Percentiles rank a stretch among this genome's conserved stretches.
These are phyloP conservation scores for Phytophthora agathidicida DNA, from an alignment of 352 stramenopile genomes.

Conservation along the genomic window DNA sequence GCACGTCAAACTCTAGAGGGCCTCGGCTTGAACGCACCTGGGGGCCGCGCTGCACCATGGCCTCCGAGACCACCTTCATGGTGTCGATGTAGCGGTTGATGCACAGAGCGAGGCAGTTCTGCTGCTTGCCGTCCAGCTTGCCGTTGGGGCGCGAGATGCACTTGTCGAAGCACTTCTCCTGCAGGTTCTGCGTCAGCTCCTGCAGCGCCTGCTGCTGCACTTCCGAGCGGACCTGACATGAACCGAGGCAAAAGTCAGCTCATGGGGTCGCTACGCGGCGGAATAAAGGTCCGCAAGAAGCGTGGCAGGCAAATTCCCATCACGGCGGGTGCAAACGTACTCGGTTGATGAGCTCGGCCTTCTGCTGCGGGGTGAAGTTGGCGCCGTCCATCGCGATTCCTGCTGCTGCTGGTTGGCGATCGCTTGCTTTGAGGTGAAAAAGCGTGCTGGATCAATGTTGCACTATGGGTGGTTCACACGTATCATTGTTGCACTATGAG, in stretches of 20 bases:
- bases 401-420: conserved; percentile 20
- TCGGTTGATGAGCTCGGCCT: conserved; percentile 85
- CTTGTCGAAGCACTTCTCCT: conserved; percentile 93
- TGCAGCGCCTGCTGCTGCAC: conserved; percentile 85
- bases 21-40: conserved; percentile 37
- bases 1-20: neutral
- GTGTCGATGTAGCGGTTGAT: conserved; percentile 93
- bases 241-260: conserved; percentile 15
- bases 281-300: neutral
- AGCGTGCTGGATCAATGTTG: too few species aligned
- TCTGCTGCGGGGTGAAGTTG: conserved; percentile 82
- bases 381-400: conserved; percentile 66
- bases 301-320: neutral
- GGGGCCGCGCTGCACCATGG: conserved; percentile 76
- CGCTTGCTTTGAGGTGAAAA: conserved; percentile 1
- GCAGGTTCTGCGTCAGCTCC: conserved; percentile 86
- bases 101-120: conserved; percentile 89
- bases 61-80: conserved; percentile 89
- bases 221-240: conserved; percentile 74
- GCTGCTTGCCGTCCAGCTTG: conserved; percentile 91
- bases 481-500: neutral
- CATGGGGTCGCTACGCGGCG: neutral
- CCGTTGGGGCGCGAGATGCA: conserved; percentile 81
- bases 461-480: neutral
- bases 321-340: conserved; percentile 38